A percentile compares a stretch with the other conserved stretches of the same genome.
Evolutionary conservation across 164 flowering plant species (phyloP).

Genomic region (Vitis rupestris): DNA sequence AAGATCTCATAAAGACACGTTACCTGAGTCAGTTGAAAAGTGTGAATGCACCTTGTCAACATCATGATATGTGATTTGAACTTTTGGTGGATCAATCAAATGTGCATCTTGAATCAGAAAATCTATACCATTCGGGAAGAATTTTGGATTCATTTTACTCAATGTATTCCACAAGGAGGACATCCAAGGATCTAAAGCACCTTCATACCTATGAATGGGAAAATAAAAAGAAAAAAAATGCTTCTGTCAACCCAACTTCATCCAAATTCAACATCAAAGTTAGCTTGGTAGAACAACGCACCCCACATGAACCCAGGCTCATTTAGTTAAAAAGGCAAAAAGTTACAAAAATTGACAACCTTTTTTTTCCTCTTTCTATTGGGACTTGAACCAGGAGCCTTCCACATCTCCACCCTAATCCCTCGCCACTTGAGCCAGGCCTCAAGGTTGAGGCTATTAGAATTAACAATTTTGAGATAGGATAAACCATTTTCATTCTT

Average conservation of each 20-base stretch:
- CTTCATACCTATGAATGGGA: conserved; percentile 72
- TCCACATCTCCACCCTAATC: too few relatives aligned
- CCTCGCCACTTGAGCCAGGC: too few relatives aligned
- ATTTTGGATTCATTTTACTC: conserved; percentile 42
- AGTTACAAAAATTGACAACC: too few relatives aligned
- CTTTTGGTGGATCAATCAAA: conserved; percentile 63
- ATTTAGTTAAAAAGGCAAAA: background rate
- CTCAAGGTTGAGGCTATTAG: too few relatives aligned
- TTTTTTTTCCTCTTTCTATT: too few relatives aligned
- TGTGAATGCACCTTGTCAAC: conserved; percentile 23
- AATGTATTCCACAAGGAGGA: conserved; percentile 70
- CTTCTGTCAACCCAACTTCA: background rate
- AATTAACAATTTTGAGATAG: background rate
- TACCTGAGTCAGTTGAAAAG: conserved; percentile 50
- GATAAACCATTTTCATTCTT: background rate
- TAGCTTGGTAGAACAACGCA: background rate
- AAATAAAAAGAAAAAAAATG: conserved; percentile 3
- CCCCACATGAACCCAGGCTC: background rate
- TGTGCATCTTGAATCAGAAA: conserved; percentile 28
- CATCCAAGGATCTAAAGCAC: conserved; percentile 97
- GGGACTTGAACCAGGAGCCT: too few relatives aligned
- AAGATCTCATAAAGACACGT: background rate
- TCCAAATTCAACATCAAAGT: background rate
- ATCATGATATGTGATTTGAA: conserved; percentile 57
- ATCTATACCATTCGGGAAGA: conserved; percentile 58